Evolutionary conservation across 2,329 filamentous ascomycete genomes (phyloP), one percentile per base, ranked within the genome.

Genomic region (Eurotiales sp.): DNA sequence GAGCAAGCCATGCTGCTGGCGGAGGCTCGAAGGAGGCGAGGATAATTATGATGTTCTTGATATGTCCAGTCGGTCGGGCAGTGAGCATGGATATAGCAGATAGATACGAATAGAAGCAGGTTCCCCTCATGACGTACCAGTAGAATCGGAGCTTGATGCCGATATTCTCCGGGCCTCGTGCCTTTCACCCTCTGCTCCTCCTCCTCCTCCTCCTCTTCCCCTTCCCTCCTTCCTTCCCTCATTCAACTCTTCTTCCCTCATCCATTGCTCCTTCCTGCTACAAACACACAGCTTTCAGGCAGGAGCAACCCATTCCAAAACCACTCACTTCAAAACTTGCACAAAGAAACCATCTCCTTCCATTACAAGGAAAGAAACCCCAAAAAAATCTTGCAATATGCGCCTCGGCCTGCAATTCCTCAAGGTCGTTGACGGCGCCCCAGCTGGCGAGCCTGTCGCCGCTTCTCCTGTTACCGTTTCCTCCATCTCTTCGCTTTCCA

Each of bases 221-320:
- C 37, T 43, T 30, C 8, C 22, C 17, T 30, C 36, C 7, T 48
- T 15, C 25, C 30, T 48, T 50, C 21, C 30, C 41, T 46, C 32
- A 22, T 17, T 29, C 27, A 22, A 25, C 19, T 42, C 29, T 21
- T 53, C 52, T 45, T 42, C 25, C 47, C 30, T 40, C 41, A 10
- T 44, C 50, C 36, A 15, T 43, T 42, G 41, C 39, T 19, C 47
- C 25, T 43, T 50, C 47, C 40, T 23, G 19, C 46, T 17, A 30
- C 34, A 11, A 14, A 19, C 21, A 22, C 12, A n/a, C 25, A 23
- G 8, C 17, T 29, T 23, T 37, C 19, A 4, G 27, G 12, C 21
- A 43, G 34, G 36, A 34, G 25, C 27, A 7, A 30, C 37, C 42
- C 15, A 25, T 49, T n/a, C n/a, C n/a, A n/a, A n/a, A n/a, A n/a